Base-by-base conservation (phyloP, 1,284 basidiomycete genomes). In the Cutaneotrichosporon daszewskae region DNA sequence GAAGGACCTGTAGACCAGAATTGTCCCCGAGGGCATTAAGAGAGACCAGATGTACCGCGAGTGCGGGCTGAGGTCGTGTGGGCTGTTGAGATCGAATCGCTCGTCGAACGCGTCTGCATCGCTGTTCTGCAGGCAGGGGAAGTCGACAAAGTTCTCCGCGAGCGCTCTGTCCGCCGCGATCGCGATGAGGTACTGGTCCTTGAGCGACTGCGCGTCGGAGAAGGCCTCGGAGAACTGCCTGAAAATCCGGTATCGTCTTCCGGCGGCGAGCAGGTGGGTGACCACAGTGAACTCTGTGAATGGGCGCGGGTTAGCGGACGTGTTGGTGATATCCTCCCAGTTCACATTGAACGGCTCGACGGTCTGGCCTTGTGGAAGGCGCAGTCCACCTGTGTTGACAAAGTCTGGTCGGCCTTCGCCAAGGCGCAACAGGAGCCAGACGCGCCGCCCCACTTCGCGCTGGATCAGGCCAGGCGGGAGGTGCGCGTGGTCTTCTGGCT, bases 1-100 rank as follows among this genome's bases (percentile, higher is more conserved):
- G 45, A 55, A 58, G 26, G 45, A 49, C 13, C 58, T 48, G 45
- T 54, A 50, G 31, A 54, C 47, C 6, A 54, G 45, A 20, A 54
- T 45, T 1, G 45, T 47, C 8, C 52, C 52, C 14, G 42, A 32
- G 9, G 52, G 29, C 42, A 45, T 50, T 11, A 54, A 43, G 11
- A 54, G 39, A 6, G 48, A 20, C 47, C 47, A 54, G 11, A 54
- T 45, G 45, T 54, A 54, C 10, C 48, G 35, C 44, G 52, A 54
- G 37, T 54, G 52, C 6, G 52, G 42, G 12, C 37, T 36, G 29
- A 42, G 45, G 34, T 50, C 48, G 27, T 54, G 48, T 9, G 47
- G 48, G 3, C 39, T 45, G 20, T 54, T 39, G 11, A 54, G 43
- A 39, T 54, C 52, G 27, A 54, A 45, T n/a, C 17, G 32, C 37